Base-by-base conservation (phyloP, 225 moss, liverwort and hornwort species). In the Bryum argenteum region DNA sequence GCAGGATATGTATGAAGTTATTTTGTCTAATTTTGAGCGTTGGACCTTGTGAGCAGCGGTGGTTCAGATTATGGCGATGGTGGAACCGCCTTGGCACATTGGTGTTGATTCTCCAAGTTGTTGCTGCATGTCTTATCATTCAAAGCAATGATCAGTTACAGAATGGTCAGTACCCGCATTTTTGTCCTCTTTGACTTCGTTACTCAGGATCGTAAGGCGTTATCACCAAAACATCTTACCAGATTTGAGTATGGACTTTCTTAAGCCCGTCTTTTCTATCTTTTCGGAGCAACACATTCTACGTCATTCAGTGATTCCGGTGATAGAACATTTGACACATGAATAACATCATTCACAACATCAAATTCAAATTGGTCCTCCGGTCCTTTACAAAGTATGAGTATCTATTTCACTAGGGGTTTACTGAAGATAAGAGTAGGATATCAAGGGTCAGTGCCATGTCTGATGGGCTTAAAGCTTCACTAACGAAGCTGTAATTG, bases 61-160 rank as follows among this genome's bases (percentile, higher is more conserved):
- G 97, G 90, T 98, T 94, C 74, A 77, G 72, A 70, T 78, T 81
- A 59, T 98, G 94, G 92, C 73, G 88, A 43, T 92, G 94, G 97
- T 94, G 94, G 92, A 92, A 87, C 68, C 89, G 89, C 71, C n/a
- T 91, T 47, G 97, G 97, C 18, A 75, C 75, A 10, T 24, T 86
- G 61, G 50, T 89, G 48, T 78, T 94, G 61, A 15, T 77, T 42
- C 41, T 91, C 19, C 91, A 98, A 84, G 74, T 91, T 10, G 77
- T 70, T 48, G 76, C 83, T 54, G 72, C 82, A 15, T 85, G 85
- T 72, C 54, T 55, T 40, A 37, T 91, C 42, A 71, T 71, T 42
- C 75, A 57, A 20, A 81, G 63, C 61, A 51, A 52, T 67, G 40
- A 45, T 1, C 51, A 66, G 42, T 53, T 81, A 33, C 70, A 59